Evolutionary conservation across 306 rosid species (phyloP).

Genomic region (Macrotyloma uniflorum): DNA sequence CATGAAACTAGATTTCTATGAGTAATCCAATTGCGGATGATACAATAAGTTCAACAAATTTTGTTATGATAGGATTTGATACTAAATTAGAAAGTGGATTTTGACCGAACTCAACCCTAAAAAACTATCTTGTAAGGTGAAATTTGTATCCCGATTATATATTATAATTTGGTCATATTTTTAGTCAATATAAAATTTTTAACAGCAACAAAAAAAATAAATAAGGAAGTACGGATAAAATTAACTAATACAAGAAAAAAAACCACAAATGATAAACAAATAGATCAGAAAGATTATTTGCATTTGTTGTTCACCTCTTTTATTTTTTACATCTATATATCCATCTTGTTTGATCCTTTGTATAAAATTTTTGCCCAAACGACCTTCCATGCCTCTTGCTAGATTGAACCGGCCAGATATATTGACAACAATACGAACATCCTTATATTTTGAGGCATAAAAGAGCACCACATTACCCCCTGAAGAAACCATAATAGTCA

Average conservation of each 20-base stretch:
- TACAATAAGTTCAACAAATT: too few species aligned
- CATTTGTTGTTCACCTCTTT: slow-evolving; percentile 64
- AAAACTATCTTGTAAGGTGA: too few species aligned
- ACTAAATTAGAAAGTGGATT: too few species aligned
- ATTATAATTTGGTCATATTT: too few species aligned
- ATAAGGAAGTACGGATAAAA: not conserved
- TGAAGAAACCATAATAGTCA: slow-evolving; percentile 46
- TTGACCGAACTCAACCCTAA: too few species aligned
- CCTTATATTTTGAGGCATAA: slow-evolving; percentile 79
- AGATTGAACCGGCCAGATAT: slow-evolving; percentile 91
- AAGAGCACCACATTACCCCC: slow-evolving; percentile 87
- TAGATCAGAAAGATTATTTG: not conserved
- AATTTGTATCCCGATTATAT: too few species aligned
- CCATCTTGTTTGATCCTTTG: slow-evolving; percentile 80
- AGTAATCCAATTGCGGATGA: too few species aligned
- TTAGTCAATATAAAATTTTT: too few species aligned
- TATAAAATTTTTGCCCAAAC: slow-evolving; percentile 73
- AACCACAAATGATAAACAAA: slow-evolving; percentile 14
- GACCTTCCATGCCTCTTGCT: slow-evolving; percentile 78
- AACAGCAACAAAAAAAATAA: too few species aligned
- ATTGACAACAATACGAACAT: slow-evolving; percentile 66
- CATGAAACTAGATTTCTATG: too few species aligned
- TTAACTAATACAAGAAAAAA: slow-evolving; percentile 17
- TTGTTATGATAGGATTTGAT: too few species aligned
- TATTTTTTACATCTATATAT: slow-evolving; percentile 74